phyloP scores from a whole-genome alignment of 2,329 filamentous ascomycete genomes.

The Chrysoporthe austroafricana region DNA sequence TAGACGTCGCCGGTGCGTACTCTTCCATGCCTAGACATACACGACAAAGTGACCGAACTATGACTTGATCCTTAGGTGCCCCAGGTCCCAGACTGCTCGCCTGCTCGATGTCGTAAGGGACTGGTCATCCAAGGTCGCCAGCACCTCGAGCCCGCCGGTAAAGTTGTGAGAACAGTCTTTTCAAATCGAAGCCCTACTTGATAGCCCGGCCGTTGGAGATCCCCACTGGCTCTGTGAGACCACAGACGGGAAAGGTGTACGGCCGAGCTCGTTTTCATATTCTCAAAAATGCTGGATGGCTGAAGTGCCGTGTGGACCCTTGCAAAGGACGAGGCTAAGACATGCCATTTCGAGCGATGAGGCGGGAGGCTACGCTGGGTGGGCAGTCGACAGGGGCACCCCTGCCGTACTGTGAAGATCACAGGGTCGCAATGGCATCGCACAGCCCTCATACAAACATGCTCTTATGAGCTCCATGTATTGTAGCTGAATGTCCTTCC shows the following conservation, averaged over 20 bases:
- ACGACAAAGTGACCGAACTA: neutral
- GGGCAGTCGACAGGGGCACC: conserved; percentile 35
- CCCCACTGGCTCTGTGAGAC: too few species aligned
- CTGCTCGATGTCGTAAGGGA: neutral
- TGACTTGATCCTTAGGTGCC: neutral
- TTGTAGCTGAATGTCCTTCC: neutral
- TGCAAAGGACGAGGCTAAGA: neutral
- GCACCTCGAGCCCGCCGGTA: too few species aligned
- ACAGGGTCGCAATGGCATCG: neutral
- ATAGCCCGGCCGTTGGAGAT: too few species aligned
- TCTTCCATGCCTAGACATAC: too few species aligned
- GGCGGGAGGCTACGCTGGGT: conserved; percentile 56
- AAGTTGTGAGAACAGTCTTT: neutral
- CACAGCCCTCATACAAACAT: neutral
- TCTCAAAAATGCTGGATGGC: too few species aligned
- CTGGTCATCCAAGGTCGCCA: neutral
- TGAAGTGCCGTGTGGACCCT: neutral
- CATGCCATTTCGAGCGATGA: neutral
- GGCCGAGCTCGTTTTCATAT: neutral
- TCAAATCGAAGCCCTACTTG: neutral
- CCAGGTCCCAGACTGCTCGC: neutral
- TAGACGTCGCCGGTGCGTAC: too few species aligned
- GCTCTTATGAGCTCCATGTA: neutral
- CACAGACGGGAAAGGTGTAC: too few species aligned
- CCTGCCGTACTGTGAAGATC: neutral